Base-by-base conservation (phyloP, 2,329 filamentous ascomycete genomes). In the Aureobasidium melanogenum region DNA sequence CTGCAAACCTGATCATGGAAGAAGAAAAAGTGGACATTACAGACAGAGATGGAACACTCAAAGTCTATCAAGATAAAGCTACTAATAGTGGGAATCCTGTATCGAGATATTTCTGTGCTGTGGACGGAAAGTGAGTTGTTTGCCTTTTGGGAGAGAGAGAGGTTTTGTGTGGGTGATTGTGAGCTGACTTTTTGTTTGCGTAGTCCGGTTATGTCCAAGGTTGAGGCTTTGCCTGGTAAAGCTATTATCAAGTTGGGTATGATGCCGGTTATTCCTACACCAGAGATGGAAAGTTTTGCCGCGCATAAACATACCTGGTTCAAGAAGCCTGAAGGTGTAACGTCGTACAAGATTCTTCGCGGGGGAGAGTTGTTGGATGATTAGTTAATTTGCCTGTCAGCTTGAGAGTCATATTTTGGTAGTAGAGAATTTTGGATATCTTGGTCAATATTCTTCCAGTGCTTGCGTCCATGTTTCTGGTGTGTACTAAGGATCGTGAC, bases 231-330 rank as follows among this genome's bases (percentile, higher is more conserved):
- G 19, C 71, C 75, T 4, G 72, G 73, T 19, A 79, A 78, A 64
- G 70, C 76, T 0, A 70, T 82, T 10, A 51, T 82, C 55, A 82
- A 82, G 67, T 74, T 80, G 72, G 80, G 79, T 12, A 77, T 82
- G 46, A 79, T 79, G 63, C 76, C 76, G 3, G 68, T 75, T 5
- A 79, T 80, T 30, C 77, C 78, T 5, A 67, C 72, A 61, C 78
- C 78, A 0, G 77, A 79, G 63, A 70, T 69, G 50, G 78, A 80
- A 67, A 71, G 67, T 17, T 81, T 80, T 67, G 74, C 71, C 3
- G 59, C 67, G 22, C 73, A 78, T 63, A 70, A 74, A 52, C 76
- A 80, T 64, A 65, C 66, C 2, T 80, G 78, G 78, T 71, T 77
- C 64, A 73, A 72, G 8, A 70, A 66, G 56, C 72, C 75, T 67